Evolutionary conservation across 176 grass and related monocot species (phyloP), one percentile per base, ranked within the genome.

Genomic region (barley (Hordeum vulgare)): DNA sequence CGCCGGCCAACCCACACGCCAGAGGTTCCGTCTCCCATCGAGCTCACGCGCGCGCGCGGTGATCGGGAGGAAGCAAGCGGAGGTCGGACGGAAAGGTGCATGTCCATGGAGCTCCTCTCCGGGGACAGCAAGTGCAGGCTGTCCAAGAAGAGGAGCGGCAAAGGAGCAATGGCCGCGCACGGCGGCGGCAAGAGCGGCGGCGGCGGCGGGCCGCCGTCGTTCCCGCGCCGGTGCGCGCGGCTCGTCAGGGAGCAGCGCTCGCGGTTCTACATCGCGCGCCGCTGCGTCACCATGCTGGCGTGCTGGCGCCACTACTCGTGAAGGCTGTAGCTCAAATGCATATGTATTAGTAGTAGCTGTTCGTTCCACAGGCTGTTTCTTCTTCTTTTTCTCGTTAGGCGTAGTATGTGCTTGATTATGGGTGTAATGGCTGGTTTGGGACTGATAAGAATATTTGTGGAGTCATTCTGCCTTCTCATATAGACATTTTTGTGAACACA

Each of bases 201-300:
- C 79, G 34, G 27, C 24, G 71, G 40, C 70, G 34, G 34, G 33
- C 37, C 39, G 69, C 47, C 41, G 27, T 83, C 90, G 34, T 87
- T 92, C 75, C 39, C 56, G 40, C 66, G 86, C 3, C 80, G 90
- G 61, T 92, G 87, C 56, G 75, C 81, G 28, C 6, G 44, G 45
- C 64, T 86, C 51, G 80, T 89, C 36, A 82, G 60, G 86, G 86
- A 91, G 82, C 78, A 88, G 65, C 72, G 90, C 18, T 86, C 74
- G 20, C 61, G 83, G 79, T 79, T 92, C 68, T 92, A 92, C 83
- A 89, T 92, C 83, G 66, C 82, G 75, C 86, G 90, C 74, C 90
- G 90, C 41, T 92, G 90, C 83, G 83, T 92, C 70, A 33, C 84
- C 75, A 92, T 92, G 90, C 90, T 89, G 7, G 81, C 74, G 18